Evolutionary conservation across 495 filamentous ascomycete genomes (phyloP).

Genomic region (Aspergillus steynii): DNA sequence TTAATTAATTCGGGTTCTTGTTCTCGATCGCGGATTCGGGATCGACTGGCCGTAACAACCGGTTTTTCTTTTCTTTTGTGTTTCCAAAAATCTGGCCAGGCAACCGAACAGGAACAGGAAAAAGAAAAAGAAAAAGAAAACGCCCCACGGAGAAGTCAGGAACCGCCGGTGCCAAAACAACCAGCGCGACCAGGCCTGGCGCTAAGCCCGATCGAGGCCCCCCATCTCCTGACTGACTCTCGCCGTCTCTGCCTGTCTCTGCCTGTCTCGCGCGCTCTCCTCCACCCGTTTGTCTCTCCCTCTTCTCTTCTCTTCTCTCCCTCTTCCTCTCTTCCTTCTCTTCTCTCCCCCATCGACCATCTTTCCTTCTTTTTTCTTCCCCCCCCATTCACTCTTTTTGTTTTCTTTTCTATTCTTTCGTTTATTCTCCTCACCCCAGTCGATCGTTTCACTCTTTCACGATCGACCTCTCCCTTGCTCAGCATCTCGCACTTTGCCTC

Average conservation of each 20-base stretch:
- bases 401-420: conserved; percentile 21
- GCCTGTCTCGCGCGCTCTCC: background rate
- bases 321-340: conserved; percentile 30
- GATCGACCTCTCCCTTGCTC: conserved; percentile 21
- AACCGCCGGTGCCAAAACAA: conserved; percentile 17
- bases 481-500: conserved; percentile 29
- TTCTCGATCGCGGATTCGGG: too few relatives aligned
- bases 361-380: conserved; percentile 34
- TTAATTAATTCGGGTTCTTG: too few relatives aligned
- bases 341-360: conserved; percentile 31
- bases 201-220: conserved; percentile 17
- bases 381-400: conserved; percentile 35
- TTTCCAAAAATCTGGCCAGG: background rate
- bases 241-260: conserved; percentile 1
- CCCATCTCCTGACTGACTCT: conserved; percentile 11
- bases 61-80: too few relatives aligned
- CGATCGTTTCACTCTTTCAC: conserved; percentile 50
- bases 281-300: conserved; percentile 18
- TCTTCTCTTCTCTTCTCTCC: conserved; percentile 19
- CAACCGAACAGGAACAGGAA: conserved; percentile 3
- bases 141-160: conserved; percentile 13
- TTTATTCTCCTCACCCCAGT: conserved; percentile 31
- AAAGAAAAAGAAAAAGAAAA: conserved; percentile 1
- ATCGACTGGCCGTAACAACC: too few relatives aligned
- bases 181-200: background rate